These are phyloP conservation scores for Botrytis sinoallii DNA, from an alignment of 2,329 filamentous ascomycete species.

Conservation along the genomic window DNA sequence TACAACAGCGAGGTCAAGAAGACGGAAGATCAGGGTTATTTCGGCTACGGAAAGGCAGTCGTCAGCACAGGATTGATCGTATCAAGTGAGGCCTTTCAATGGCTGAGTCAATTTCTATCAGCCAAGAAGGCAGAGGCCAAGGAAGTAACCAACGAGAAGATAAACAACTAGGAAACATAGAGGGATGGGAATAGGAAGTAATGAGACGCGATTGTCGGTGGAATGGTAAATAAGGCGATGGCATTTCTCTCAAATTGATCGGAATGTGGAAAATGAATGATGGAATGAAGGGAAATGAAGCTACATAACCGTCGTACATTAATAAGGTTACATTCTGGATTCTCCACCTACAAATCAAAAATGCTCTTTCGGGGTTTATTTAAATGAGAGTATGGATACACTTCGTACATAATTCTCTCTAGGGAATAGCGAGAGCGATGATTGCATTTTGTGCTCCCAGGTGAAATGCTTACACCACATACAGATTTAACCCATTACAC, in stretches of 20 bases:
- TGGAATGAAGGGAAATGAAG: slow-evolving; percentile 1
- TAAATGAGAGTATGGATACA: background rate
- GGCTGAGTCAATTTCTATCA: slow-evolving; percentile 57
- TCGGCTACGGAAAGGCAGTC: slow-evolving; percentile 68
- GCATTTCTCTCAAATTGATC: too few species aligned
- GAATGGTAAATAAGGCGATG: slow-evolving; percentile 3
- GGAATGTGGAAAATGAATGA: slow-evolving; percentile 8
- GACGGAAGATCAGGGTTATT: slow-evolving; percentile 58
- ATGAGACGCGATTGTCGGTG: background rate
- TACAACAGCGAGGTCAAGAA: slow-evolving; percentile 61
- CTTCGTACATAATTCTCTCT: background rate
- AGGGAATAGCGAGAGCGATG: background rate
- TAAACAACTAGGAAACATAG: slow-evolving; percentile 3
- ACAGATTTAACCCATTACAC: background rate
- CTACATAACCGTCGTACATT: background rate
- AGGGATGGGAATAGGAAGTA: background rate
- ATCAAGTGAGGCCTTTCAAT: slow-evolving; percentile 60
- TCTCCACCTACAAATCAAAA: background rate
- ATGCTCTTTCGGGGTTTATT: background rate
- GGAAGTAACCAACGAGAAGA: slow-evolving; percentile 50
- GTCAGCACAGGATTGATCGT: slow-evolving; percentile 66
- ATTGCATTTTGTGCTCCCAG: background rate
- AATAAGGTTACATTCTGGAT: background rate
- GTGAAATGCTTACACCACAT: background rate
- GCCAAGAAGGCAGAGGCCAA: slow-evolving; percentile 61